Base-by-base conservation (phyloP, 495 filamentous ascomycete genomes). In the Mycothermus thermophilus region DNA sequence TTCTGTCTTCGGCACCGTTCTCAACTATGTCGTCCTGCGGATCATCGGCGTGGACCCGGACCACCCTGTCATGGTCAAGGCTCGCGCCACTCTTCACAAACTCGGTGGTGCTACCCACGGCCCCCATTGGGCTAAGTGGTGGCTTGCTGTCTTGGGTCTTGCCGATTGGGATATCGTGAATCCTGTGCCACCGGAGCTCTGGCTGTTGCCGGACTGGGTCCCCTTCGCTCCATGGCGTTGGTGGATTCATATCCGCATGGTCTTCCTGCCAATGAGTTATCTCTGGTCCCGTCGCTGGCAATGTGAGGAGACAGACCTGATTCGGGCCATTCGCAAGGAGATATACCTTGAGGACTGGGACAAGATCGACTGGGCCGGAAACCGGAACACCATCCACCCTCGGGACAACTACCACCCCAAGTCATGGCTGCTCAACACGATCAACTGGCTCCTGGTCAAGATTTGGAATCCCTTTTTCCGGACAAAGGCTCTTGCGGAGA, bases 181-280 rank as follows among this genome's bases (percentile, higher is more conserved):
- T 46, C 90, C 90, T 0, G 74, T 88, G 9, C 90, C 90, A 4
- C 79, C 90, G 1, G 90, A 97, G 58, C 48, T 96, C 26, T 97
- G 90, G 88, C 71, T 95, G 17, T 63, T 97, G 2, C 92, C 90
- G 2, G 85, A 96, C 55, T 96, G 90, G 88, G 74, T 87, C 10
- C 92, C 90, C 1, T 71, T 96, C 44, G 78, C 83, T 8, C 90
- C 92, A 0, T 96, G 92, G 90, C 68, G 85, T 30, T 97, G 90
- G 90, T 97, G 90, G 90, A 84, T 93, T 42, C 90, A 97, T 42
- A 93, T 93, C 57, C 83, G 90, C 11, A 74, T 79, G 53, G 88
- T 97, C 20, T 94, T 86, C 54, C 57, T 94, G 23, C 80, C 88
- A 8, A 93, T 96, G 83, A 76, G 79, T 9, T 96, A 78, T 47